Evolutionary conservation across 352 stramenopile genomes (phyloP).

Genomic region (Phytophthora meadii): DNA sequence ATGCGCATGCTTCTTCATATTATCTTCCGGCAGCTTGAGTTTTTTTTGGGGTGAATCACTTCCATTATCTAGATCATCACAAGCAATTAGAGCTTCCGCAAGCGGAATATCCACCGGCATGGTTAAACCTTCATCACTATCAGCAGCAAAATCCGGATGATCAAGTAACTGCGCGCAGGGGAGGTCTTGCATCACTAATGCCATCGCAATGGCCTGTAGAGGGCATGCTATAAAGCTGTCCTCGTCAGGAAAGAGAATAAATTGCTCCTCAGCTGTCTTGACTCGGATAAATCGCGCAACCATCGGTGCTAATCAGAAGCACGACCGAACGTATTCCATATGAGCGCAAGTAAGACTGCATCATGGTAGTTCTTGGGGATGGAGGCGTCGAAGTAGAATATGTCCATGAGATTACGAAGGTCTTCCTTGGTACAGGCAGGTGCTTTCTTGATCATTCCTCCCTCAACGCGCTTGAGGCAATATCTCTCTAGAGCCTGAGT

Average conservation of each 20-base stretch:
- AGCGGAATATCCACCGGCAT: neutral
- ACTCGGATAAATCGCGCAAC: conserved; percentile 2
- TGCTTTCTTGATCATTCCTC: conserved; percentile 18
- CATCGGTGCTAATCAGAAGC: neutral
- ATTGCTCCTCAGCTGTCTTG: conserved; percentile 3
- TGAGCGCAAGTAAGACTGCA: conserved; percentile 15
- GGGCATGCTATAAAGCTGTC: conserved; percentile 3
- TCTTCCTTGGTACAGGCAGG: conserved; percentile 23
- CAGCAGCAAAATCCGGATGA: neutral
- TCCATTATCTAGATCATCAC: too few relatives aligned
- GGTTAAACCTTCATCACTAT: too few relatives aligned
- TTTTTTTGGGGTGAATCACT: too few relatives aligned
- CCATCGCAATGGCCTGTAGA: conserved; percentile 5
- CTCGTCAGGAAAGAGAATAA: neutral
- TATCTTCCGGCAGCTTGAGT: too few relatives aligned
- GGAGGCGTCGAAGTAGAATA: conserved; percentile 8
- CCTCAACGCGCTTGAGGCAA: conserved; percentile 19
- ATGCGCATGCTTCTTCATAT: too few relatives aligned
- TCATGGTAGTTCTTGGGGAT: conserved; percentile 30
- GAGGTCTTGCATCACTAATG: conserved; percentile 7
- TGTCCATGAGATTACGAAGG: conserved; percentile 16
- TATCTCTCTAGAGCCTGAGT: neutral
- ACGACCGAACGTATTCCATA: conserved; percentile 14
- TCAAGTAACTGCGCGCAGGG: neutral
- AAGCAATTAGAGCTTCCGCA: neutral